Base-by-base conservation (phyloP, 1,284 basidiomycete species). In the Taiwanofungus camphoratus region DNA sequence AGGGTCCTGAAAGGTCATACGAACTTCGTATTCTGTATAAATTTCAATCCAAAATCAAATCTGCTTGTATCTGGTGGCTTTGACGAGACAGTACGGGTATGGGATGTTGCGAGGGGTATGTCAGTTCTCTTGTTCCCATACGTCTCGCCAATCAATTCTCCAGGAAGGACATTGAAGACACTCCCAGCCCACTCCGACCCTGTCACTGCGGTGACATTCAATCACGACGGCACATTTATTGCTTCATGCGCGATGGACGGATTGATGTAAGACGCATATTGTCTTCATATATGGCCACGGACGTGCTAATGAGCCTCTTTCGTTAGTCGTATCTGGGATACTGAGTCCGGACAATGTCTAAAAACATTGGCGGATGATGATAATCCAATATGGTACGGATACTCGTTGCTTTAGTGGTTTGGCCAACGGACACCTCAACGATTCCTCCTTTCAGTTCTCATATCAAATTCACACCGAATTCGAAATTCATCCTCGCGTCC, bases 111-210 rank as follows among this genome's bases (percentile, higher is more conserved):
- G 23, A 73, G 82, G 75, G 90, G 89, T 88, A 50, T n/a, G 67
- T 31, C 1, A 12, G 4, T 19, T 12, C 9, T 4, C 16, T 16
- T 19, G 6, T 21, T 8, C 21, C 22, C 18, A 26, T 34, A 15
- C 21, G 33, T 16, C n/a, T 2, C 15, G 11, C 15, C 8, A 9
- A 9, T 8, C 26, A 29, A 29, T 33, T n/a, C n/a, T 11, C n/a
- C 57, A 83, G 92, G 87, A 4, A 83, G 74, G 60, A 79, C 81
- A 3, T 63, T 95, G 55, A 85, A 87, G 59, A 81, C 85, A 4
- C 67, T 97, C 5, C 90, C 94, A 13, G 96, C 96, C 1, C 96
- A 99, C 69, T 93, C 92, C 0, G 96, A 99, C 62, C 93, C 96
- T 9, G 92, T 99, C 16, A 94, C 92, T 40, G 83, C 87, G 8